Percentiles rank a stretch among this genome's conserved stretches.
Evolutionary conservation across 805 yeast species (phyloP).

Genomic region (Torulaspora quercuum): DNA sequence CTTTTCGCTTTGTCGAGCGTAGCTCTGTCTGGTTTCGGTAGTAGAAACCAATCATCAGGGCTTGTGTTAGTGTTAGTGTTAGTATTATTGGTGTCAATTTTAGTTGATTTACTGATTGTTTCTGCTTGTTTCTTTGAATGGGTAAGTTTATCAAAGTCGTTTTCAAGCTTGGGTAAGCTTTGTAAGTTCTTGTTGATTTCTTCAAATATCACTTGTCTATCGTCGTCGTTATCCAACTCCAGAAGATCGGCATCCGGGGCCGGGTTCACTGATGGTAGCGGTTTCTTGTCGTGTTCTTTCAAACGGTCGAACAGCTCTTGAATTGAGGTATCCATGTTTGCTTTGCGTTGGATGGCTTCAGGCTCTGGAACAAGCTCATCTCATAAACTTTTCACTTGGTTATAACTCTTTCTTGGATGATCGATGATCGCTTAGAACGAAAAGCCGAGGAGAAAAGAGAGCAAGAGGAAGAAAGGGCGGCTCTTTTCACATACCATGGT

Average conservation of each 20-base stretch:
- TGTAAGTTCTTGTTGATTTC: constrained; percentile 30
- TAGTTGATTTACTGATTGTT: too few relatives aligned
- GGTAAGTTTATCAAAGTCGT: constrained; percentile 29
- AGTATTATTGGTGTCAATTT: background rate
- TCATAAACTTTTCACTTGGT: too few relatives aligned
- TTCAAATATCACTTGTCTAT: constrained; percentile 23
- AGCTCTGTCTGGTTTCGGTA: constrained; percentile 75
- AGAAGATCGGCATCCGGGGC: constrained; percentile 1
- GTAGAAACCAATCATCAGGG: constrained; percentile 70
- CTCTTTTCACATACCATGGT: too few relatives aligned
- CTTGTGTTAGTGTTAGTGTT: background rate
- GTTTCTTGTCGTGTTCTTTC: too few relatives aligned
- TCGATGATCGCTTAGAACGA: too few relatives aligned
- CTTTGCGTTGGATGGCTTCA: too few relatives aligned
- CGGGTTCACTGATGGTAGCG: too few relatives aligned
- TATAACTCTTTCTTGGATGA: too few relatives aligned
- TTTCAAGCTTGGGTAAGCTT: constrained; percentile 32
- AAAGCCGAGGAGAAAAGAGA: too few relatives aligned
- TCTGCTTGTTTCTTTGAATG: constrained; percentile 3
- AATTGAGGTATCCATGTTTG: constrained; percentile 10
- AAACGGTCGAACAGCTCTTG: constrained; percentile 21
- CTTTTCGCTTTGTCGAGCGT: constrained; percentile 55
- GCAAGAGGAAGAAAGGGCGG: too few relatives aligned
- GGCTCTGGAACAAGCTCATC: too few relatives aligned
- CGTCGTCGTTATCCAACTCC: constrained; percentile 8